phyloP scores from a whole-genome alignment of 257 asterid genomes.

The Apocynum venetum region DNA sequence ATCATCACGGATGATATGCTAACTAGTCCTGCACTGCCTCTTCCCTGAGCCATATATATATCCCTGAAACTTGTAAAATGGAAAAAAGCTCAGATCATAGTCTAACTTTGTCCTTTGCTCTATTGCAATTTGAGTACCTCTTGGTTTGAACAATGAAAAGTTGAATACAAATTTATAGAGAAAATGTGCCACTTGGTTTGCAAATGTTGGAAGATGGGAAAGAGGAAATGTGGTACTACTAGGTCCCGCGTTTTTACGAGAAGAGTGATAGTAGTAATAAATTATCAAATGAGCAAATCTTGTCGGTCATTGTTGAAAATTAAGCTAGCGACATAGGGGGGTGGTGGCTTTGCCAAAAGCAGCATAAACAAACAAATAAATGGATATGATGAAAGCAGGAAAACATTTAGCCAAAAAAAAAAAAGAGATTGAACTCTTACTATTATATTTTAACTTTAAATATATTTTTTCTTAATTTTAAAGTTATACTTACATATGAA shows the following conservation, averaged over 20 bases:
- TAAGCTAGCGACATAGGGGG: not conserved
- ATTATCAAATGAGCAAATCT: not conserved
- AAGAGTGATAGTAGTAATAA: not conserved
- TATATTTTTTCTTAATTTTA: too few species aligned
- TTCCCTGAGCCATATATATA: slow-evolving; percentile 31
- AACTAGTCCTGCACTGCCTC: slow-evolving; percentile 38
- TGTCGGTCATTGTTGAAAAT: not conserved
- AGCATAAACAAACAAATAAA: not conserved
- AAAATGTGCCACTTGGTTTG: not conserved
- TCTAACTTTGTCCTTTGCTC: too few species aligned
- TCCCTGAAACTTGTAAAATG: not conserved
- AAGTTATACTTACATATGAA: too few species aligned
- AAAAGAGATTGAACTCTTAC: too few species aligned
- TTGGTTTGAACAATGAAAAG: not conserved
- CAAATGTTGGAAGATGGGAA: too few species aligned
- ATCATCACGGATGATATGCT: slow-evolving; percentile 6
- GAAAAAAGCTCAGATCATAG: too few species aligned
- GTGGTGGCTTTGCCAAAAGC: not conserved
- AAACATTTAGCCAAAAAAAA: too few species aligned
- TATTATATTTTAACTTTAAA: too few species aligned
- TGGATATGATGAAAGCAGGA: too few species aligned
- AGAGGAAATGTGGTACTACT: not conserved
- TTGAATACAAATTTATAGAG: not conserved
- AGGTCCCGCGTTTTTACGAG: not conserved
- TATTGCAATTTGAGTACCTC: not conserved